phyloP scores from a whole-genome alignment of 2,329 filamentous ascomycete species.

The Dactylellina cionopaga region DNA sequence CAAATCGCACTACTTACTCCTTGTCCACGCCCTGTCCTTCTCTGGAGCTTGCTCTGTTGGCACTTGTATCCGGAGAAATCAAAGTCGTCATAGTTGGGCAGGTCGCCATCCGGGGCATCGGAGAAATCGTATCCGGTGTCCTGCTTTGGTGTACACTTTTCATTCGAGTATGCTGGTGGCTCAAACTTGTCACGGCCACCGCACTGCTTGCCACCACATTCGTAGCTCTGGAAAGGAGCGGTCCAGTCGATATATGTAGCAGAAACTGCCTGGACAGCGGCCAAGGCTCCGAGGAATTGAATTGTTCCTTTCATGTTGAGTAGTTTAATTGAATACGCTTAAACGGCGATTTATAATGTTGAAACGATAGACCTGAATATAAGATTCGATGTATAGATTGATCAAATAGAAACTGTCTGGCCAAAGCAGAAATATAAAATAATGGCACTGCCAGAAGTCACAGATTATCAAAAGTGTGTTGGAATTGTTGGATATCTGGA shows the following conservation, averaged over 20 bases:
- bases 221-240: slow-evolving; percentile 35
- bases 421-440: slow-evolving; percentile 44
- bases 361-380: slow-evolving; percentile 41
- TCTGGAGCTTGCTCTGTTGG: slow-evolving; percentile 44
- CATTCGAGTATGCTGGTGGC: slow-evolving; percentile 36
- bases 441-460: slow-evolving; percentile 48
- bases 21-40: slow-evolving; percentile 27
- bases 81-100: slow-evolving; percentile 44
- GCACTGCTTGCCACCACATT: slow-evolving; percentile 36
- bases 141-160: slow-evolving; percentile 41
- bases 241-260: slow-evolving; percentile 46
- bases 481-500: slow-evolving; percentile 47
- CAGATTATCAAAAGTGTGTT: slow-evolving; percentile 35
- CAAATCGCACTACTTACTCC: slow-evolving; percentile 17
- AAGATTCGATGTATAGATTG: slow-evolving; percentile 30
- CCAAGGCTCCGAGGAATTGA: slow-evolving; percentile 47
- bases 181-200: slow-evolving; percentile 34
- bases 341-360: slow-evolving; percentile 6
- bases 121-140: slow-evolving; percentile 43
- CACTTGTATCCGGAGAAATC: slow-evolving; percentile 46
- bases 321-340: slow-evolving; percentile 17
- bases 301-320: slow-evolving; percentile 45
- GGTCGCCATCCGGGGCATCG: slow-evolving; percentile 39
- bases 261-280: slow-evolving; percentile 37
- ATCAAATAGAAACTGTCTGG: slow-evolving; percentile 48